A percentile compares a stretch with the other conserved stretches of the same genome.
Conservation (phyloP, 441 rosid genomes). For the Adansonia gregorii region DNA sequence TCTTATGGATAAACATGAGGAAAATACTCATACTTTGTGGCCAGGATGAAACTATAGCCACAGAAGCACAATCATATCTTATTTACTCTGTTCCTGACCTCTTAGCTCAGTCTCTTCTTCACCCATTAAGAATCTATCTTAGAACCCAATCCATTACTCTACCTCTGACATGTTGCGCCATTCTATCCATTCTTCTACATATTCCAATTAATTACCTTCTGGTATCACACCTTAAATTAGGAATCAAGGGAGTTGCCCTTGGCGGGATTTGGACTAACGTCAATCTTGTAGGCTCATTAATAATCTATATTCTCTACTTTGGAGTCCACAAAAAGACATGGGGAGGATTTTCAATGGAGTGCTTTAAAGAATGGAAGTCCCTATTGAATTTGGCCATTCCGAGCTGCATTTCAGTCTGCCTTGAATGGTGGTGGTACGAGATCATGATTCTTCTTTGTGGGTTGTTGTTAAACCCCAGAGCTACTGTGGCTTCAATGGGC, state of each 20-base stretch:
- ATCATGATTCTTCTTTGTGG: slow-evolving; percentile 94
- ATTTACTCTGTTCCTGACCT: slow-evolving; percentile 81
- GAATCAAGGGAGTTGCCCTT: slow-evolving; percentile 75
- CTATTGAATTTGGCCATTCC: slow-evolving; percentile 72
- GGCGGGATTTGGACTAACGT: slow-evolving; percentile 73
- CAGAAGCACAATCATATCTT: slow-evolving; percentile 66
- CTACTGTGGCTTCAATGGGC: slow-evolving; percentile 92
- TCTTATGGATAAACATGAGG: slow-evolving; percentile 81
- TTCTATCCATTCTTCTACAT: slow-evolving; percentile 64
- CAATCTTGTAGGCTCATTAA: slow-evolving; percentile 58
- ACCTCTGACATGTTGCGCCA: slow-evolving; percentile 74
- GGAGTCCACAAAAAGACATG: slow-evolving; percentile 53
- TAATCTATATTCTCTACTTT: slow-evolving; percentile 59
- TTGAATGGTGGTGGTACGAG: slow-evolving; percentile 99
- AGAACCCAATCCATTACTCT: slow-evolving; percentile 79
- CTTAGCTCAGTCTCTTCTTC: slow-evolving; percentile 72
- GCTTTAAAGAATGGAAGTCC: slow-evolving; percentile 69
- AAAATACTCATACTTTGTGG: slow-evolving; percentile 57
- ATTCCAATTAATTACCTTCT: slow-evolving; percentile 69
- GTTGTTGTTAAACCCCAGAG: slow-evolving; percentile 57
- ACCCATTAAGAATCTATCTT: slow-evolving; percentile 84
- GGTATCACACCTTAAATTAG: slow-evolving; percentile 57
- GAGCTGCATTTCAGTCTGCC: slow-evolving; percentile 88
- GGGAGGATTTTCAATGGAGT: slow-evolving; percentile 57
- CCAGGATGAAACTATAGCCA: slow-evolving; percentile 65